phyloP scores from a whole-genome alignment of 768 basidiomycete genomes.

The Dictyophora rubrovolvata region DNA sequence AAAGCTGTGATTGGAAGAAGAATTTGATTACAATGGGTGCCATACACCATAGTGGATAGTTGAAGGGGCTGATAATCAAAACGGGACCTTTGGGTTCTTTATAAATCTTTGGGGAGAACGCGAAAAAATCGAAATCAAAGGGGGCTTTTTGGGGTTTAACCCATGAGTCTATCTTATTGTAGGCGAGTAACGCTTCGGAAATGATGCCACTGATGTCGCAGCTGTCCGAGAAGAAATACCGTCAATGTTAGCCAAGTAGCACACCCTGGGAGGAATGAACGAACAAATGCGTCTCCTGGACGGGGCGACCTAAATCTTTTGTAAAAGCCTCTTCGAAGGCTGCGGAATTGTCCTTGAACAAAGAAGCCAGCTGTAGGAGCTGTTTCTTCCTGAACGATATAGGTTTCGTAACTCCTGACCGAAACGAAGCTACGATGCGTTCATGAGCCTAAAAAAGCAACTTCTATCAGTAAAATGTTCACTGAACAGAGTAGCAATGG shows the following conservation, averaged over 20 bases:
- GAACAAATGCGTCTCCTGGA: constrained; percentile 46
- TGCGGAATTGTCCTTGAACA: constrained; percentile 61
- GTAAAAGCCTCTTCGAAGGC: constrained; percentile 49
- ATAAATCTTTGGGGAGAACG: constrained; percentile 53
- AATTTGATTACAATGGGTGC: constrained; percentile 40
- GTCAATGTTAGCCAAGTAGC: not conserved
- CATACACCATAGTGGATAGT: constrained; percentile 49
- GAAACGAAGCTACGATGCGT: constrained; percentile 32
- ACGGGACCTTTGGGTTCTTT: constrained; percentile 74
- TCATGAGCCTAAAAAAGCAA: not conserved
- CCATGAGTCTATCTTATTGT: constrained; percentile 66
- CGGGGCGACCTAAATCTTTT: constrained; percentile 54
- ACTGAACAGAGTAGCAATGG: not conserved
- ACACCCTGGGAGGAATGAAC: constrained; percentile 17
- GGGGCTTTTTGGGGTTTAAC: constrained; percentile 48
- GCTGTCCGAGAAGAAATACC: constrained; percentile 25
- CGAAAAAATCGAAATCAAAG: constrained; percentile 44
- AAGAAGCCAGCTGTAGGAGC: constrained; percentile 62
- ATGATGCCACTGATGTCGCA: constrained; percentile 50
- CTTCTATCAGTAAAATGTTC: not conserved
- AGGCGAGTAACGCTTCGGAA: constrained; percentile 40
- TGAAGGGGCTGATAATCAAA: constrained; percentile 41
- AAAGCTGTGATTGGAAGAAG: constrained; percentile 28
- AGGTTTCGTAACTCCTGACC: constrained; percentile 52
- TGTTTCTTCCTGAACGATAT: constrained; percentile 66